Evolutionary conservation across 1,284 basidiomycete species (phyloP), one percentile per base, ranked within the genome.

Genomic region (Rhodotorula sp.): DNA sequence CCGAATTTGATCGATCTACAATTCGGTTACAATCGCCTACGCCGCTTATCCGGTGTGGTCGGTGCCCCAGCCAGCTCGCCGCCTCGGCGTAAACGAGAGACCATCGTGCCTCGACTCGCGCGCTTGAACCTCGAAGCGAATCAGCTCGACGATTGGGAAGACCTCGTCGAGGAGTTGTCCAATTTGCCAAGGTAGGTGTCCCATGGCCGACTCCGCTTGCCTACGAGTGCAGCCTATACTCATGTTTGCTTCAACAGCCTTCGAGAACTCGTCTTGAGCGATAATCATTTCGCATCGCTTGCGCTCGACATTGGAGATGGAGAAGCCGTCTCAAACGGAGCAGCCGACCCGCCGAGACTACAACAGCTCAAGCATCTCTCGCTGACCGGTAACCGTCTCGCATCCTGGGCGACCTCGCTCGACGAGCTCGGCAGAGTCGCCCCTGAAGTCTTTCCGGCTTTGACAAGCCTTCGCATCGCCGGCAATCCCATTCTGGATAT

Each of bases 11-110:
- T 82, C 57, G 78, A 84, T 2, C 82, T 95, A 7, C 90, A 95
- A 81, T 80, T 93, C 66, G 93, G 92, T 12, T 87, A 89, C 81
- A 97, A 97, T 79, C 77, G 79, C 31, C 81, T 93, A 4, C 47
- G 26, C 0, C 2, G 18, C 14, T 38, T 67, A 43, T 43, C 38
- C 38, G 38, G 38, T 43, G 10, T 12, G 10, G 38, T 12, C 38
- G 38, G 38, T 43, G 38, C 8, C 38, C 10, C 38, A 14, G 38
- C 38, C 38, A 8, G 38, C 10, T 10, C 38, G 2, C 38, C 38
- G 38, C 38, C 8, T 7, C 38, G 38, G 10, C 38, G 38, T 43
- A 10, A 43, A 43, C 59, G 62, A 16, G 62, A 69, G 10, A 34
- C 43, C 48, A 23, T 68, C 34, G 60, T 76, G 47, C 63, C 69